Evolutionary conservation across 495 filamentous ascomycete species (phyloP).

Genomic region (Penicillium steckii): DNA sequence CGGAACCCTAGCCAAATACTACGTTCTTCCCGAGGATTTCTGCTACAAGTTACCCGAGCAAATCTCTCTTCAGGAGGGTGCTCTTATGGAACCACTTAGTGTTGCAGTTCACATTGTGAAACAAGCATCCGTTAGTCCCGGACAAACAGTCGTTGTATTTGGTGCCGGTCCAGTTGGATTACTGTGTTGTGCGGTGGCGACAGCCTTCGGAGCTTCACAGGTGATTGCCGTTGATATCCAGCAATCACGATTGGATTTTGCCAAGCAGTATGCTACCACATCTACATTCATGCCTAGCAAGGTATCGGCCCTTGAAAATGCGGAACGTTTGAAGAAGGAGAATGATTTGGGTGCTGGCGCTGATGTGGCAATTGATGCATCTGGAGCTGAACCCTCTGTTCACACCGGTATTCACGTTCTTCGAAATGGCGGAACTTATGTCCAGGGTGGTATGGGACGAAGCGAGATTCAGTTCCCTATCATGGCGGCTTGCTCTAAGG

Average conservation of each 20-base stretch:
- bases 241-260: slow-evolving; percentile 50
- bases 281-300: slow-evolving; percentile 41
- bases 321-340: slow-evolving; percentile 38
- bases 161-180: slow-evolving; percentile 56
- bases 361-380: slow-evolving; percentile 58
- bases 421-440: slow-evolving; percentile 54
- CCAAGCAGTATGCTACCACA: slow-evolving; percentile 45
- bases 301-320: slow-evolving; percentile 37
- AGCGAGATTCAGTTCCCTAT: slow-evolving; percentile 57
- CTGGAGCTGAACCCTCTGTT: slow-evolving; percentile 53
- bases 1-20: slow-evolving; percentile 56
- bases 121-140: slow-evolving; percentile 42
- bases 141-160: slow-evolving; percentile 53
- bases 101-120: slow-evolving; percentile 56
- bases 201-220: slow-evolving; percentile 49
- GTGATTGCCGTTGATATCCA: slow-evolving; percentile 58
- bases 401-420: slow-evolving; percentile 53
- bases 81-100: slow-evolving; percentile 53
- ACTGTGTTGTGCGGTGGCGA: slow-evolving; percentile 53
- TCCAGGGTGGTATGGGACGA: slow-evolving; percentile 61
- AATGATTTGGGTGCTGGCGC: slow-evolving; percentile 48
- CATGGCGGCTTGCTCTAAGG: slow-evolving; percentile 54
- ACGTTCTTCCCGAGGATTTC: slow-evolving; percentile 54
- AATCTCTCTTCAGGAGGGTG: slow-evolving; percentile 50
- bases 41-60: slow-evolving; percentile 51